Percentiles rank a stretch among this genome's conserved stretches.
Conservation (phyloP, 805 yeast genomes). For the Hanseniaspora taiwanica region DNA sequence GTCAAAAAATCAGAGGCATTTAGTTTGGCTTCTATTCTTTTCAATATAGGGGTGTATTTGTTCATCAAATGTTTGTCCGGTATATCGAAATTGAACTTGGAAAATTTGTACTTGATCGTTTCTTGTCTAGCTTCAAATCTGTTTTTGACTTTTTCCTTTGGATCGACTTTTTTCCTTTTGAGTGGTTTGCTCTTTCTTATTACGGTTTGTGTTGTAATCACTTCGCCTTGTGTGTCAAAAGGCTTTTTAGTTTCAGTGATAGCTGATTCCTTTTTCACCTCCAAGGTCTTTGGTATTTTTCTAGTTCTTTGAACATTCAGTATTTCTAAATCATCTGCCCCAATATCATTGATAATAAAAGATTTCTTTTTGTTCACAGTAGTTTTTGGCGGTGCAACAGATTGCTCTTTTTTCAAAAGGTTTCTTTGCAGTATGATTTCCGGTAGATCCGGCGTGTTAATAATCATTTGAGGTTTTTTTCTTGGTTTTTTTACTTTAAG, state of each 20-base stretch:
- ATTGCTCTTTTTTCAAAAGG: neutral
- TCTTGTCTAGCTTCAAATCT: slow-evolving; percentile 3
- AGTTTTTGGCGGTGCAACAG: neutral
- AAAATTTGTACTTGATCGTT: slow-evolving; percentile 2
- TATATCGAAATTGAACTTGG: slow-evolving; percentile 3
- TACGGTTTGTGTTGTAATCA: too few relatives aligned
- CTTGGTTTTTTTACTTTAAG: neutral
- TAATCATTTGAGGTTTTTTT: neutral
- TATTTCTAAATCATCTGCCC: neutral
- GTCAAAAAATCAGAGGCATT: slow-evolving; percentile 11
- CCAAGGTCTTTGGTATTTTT: too few relatives aligned
- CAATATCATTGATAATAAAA: neutral
- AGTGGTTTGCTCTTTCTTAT: slow-evolving; percentile 4
- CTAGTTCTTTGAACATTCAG: neutral
- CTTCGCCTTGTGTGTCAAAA: too few relatives aligned
- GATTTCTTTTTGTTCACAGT: neutral
- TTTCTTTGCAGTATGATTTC: too few relatives aligned
- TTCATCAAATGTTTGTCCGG: slow-evolving; percentile 6
- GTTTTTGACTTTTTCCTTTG: slow-evolving; percentile 4
- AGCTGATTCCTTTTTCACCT: too few relatives aligned
- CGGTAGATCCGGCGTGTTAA: neutral
- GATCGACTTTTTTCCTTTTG: slow-evolving; percentile 2
- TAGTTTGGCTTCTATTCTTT: slow-evolving; percentile 14
- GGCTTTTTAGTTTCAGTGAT: too few relatives aligned
- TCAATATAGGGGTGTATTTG: slow-evolving; percentile 10